These are phyloP conservation scores for Penicillium sp. DNA, from an alignment of 2,329 filamentous ascomycete species.

Conservation along the genomic window DNA sequence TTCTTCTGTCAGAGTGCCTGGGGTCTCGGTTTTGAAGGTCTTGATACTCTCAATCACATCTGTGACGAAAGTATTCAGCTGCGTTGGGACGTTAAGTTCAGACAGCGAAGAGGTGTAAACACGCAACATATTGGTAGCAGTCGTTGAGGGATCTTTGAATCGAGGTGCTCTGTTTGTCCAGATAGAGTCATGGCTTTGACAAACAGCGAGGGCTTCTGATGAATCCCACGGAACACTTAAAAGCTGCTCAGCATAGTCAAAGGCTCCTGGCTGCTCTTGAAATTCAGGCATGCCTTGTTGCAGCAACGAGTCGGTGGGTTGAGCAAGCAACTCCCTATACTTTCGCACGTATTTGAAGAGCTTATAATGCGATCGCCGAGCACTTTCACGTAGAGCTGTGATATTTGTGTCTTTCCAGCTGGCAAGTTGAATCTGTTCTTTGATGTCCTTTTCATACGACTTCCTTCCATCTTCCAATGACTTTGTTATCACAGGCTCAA, in stretches of 20 bases:
- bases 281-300: conserved; percentile 30
- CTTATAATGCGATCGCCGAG: conserved; percentile 83
- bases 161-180: conserved; percentile 55
- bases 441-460: conserved; percentile 84
- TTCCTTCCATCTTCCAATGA: conserved; percentile 64
- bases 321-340: conserved; percentile 73
- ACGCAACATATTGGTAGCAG: conserved; percentile 69
- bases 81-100: conserved; percentile 53
- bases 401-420: conserved; percentile 99
- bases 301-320: conserved; percentile 64
- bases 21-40: conserved; percentile 79
- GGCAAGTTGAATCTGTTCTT: conserved; percentile 84
- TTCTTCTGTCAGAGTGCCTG: conserved; percentile 74
- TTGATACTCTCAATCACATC: conserved; percentile 65
- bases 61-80: conserved; percentile 65
- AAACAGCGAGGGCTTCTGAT: conserved; percentile 30
- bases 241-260: conserved; percentile 10
- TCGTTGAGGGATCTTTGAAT: conserved; percentile 66
- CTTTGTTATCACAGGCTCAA: conserved; percentile 62
- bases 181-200: conserved; percentile 23
- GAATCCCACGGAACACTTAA: conserved; percentile 1
- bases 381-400: conserved; percentile 79
- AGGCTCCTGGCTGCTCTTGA: conserved; percentile 22
- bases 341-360: conserved; percentile 88
- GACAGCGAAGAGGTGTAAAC: conserved; percentile 53